phyloP scores from a whole-genome alignment of 2,329 filamentous ascomycete genomes.

The Sarocladiaceae sp. region DNA sequence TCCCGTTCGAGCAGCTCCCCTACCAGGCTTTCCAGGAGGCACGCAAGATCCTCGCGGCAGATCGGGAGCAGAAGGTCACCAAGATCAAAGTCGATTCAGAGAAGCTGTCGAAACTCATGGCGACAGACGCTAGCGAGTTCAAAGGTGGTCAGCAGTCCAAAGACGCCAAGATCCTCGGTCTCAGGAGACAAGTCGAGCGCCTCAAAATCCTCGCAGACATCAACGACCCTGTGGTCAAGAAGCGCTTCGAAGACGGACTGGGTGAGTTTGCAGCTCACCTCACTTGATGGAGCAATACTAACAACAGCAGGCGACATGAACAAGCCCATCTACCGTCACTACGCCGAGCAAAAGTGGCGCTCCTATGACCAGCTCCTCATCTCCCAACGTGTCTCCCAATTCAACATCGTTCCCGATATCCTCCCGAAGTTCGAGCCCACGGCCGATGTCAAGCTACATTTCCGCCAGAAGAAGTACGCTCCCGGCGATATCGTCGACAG shows the following conservation, averaged over 20 bases:
- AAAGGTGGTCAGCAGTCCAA: slow-evolving; percentile 59
- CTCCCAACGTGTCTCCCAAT: slow-evolving; percentile 77
- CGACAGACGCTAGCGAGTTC: slow-evolving; percentile 47
- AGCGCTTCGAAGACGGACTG: slow-evolving; percentile 83
- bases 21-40: slow-evolving; percentile 99
- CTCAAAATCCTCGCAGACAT: slow-evolving; percentile 89
- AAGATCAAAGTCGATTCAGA: slow-evolving; percentile 62
- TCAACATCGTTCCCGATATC: slow-evolving; percentile 83
- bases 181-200: slow-evolving; percentile 66
- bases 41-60: slow-evolving; percentile 70
- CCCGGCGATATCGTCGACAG: slow-evolving; percentile 77
- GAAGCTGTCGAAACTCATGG: slow-evolving; percentile 62
- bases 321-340: slow-evolving; percentile 90
- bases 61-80: slow-evolving; percentile 73
- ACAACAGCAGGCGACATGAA: slow-evolving; percentile 71
- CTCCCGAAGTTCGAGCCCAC: slow-evolving; percentile 72
- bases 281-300: slow-evolving; percentile 11
- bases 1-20: slow-evolving; percentile 89
- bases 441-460: slow-evolving; percentile 76
- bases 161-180: slow-evolving; percentile 58
- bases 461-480: slow-evolving; percentile 61
- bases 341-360: slow-evolving; percentile 84
- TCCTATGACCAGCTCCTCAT: slow-evolving; percentile 73
- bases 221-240: slow-evolving; percentile 91
- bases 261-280: slow-evolving; percentile 46